These are phyloP conservation scores for Fusarium stilboides DNA, from an alignment of 2,329 filamentous ascomycete species.

Conservation along the genomic window DNA sequence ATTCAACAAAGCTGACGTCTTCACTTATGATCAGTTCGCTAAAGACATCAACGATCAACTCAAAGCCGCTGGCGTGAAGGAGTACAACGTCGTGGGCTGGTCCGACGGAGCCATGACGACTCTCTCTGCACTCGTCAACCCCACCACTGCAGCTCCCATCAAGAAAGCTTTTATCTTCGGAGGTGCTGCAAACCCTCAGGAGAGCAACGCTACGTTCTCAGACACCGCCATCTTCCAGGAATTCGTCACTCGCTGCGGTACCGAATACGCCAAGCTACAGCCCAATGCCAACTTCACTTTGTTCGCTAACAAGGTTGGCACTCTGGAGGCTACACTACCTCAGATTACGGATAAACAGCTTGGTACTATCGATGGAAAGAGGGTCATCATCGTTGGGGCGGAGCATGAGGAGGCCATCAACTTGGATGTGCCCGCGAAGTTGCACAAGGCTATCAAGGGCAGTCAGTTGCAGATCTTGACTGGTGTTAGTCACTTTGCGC, in stretches of 20 bases:
- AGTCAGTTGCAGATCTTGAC: constrained; percentile 56
- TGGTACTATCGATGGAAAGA: constrained; percentile 49
- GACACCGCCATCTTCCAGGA: constrained; percentile 53
- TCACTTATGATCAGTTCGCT: constrained; percentile 58
- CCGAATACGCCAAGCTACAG: constrained; percentile 57
- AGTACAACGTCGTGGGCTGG: constrained; percentile 59
- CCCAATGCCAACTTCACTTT: constrained; percentile 55
- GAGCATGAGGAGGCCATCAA: constrained; percentile 60
- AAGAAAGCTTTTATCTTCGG: constrained; percentile 60
- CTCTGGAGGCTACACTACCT: constrained; percentile 56
- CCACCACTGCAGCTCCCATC: constrained; percentile 51
- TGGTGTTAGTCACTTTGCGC: constrained; percentile 61
- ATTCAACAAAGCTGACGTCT: constrained; percentile 54
- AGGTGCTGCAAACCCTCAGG: constrained; percentile 50
- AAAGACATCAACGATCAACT: constrained; percentile 55
- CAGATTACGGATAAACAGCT: constrained; percentile 52
- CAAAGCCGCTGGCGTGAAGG: constrained; percentile 47
- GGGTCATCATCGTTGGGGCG: constrained; percentile 51
- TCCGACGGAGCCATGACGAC: constrained; percentile 59
- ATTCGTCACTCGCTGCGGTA: constrained; percentile 55
- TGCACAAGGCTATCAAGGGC: constrained; percentile 56
- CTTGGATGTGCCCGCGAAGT: constrained; percentile 52
- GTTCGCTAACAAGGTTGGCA: constrained; percentile 57
- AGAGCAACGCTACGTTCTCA: constrained; percentile 56
- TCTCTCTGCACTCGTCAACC: constrained; percentile 55